A percentile compares a stretch with the other conserved stretches of the same genome.
Evolutionary conservation across 2,329 filamentous ascomycete genomes (phyloP).

Genomic region (Xylaria sp.): DNA sequence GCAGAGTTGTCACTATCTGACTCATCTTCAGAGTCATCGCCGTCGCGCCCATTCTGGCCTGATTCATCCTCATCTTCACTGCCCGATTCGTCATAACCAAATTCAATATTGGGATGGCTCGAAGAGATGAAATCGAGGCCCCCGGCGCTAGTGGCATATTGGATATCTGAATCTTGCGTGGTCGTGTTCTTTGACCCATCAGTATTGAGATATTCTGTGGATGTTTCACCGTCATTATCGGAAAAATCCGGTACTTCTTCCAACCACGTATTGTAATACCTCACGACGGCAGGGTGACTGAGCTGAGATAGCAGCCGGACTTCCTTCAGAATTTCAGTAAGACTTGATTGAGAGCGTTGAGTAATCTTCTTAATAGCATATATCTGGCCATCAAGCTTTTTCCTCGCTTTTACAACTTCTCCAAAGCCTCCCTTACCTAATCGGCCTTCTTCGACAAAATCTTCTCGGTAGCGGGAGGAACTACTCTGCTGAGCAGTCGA

Average conservation of each 20-base stretch:
- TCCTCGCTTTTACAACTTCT: conserved; percentile 92
- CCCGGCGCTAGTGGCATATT: conserved; percentile 74
- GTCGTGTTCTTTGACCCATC: conserved; percentile 49
- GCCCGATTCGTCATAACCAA: conserved; percentile 66
- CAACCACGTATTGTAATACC: conserved; percentile 95
- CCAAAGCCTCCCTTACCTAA: conserved; percentile 95
- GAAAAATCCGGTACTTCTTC: conserved; percentile 68
- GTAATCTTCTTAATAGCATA: conserved; percentile 98
- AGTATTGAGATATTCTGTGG: conserved; percentile 49
- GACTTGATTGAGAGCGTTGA: conserved; percentile 75
- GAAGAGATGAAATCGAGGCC: conserved; percentile 95
- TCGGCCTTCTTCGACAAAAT: conserved; percentile 88
- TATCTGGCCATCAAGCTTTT: conserved; percentile 89
- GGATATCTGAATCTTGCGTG: conserved; percentile 53
- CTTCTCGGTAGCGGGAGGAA: conserved; percentile 80
- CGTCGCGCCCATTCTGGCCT: conserved; percentile 16
- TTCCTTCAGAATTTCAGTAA: conserved; percentile 83
- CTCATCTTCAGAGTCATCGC: conserved; percentile 47
- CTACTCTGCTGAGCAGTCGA: conserved; percentile 60
- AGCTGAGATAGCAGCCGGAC: conserved; percentile 90
- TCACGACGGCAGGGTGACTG: conserved; percentile 84
- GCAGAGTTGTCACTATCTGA: conserved; percentile 42
- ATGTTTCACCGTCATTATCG: conserved; percentile 63
- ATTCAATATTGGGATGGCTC: conserved; percentile 77
- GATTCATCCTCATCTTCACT: conserved; percentile 52